Conservation (phyloP, 1,284 basidiomycete species). For the Takashimella koratensis region DNA sequence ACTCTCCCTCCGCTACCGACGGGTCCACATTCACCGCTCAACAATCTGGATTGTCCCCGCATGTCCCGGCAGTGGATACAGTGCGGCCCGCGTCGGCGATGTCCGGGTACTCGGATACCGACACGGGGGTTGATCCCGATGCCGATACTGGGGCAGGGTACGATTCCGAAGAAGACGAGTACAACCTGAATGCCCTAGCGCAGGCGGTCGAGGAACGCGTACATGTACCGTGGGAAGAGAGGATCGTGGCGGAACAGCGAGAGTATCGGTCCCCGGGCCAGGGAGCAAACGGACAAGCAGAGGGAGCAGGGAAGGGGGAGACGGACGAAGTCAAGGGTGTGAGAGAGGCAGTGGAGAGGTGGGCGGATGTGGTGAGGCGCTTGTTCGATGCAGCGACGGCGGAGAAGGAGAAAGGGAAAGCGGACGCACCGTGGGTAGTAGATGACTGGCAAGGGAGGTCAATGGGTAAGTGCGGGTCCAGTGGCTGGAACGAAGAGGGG, state of each 20-base stretch:
- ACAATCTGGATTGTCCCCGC: too few relatives aligned
- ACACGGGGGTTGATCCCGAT: not conserved
- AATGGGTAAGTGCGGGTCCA: slow-evolving; percentile 45
- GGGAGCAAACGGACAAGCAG: slow-evolving; percentile 20
- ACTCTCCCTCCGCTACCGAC: not conserved
- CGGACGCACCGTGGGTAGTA: slow-evolving; percentile 1
- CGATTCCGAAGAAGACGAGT: slow-evolving; percentile 39
- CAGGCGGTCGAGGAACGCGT: slow-evolving; percentile 15
- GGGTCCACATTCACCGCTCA: not conserved
- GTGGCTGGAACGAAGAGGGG: not conserved
- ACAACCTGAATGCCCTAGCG: slow-evolving; percentile 35
- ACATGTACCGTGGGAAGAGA: slow-evolving; percentile 43
- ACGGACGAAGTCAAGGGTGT: slow-evolving; percentile 12
- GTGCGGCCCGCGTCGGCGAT: slow-evolving; percentile 3
- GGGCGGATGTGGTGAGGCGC: slow-evolving; percentile 36
- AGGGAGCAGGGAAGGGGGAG: too few relatives aligned
- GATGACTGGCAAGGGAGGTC: slow-evolving; percentile 72
- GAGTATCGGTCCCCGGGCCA: slow-evolving; percentile 22
- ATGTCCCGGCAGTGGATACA: not conserved
- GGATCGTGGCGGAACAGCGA: slow-evolving; percentile 32
- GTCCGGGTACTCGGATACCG: slow-evolving; percentile 17
- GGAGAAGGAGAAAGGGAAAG: slow-evolving; percentile 5
- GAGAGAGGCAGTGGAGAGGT: slow-evolving; percentile 26
- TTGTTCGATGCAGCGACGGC: slow-evolving; percentile 24
- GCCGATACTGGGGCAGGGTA: slow-evolving; percentile 6